phyloP scores from a whole-genome alignment of 1,284 basidiomycete genomes.

The Somion occarium region DNA sequence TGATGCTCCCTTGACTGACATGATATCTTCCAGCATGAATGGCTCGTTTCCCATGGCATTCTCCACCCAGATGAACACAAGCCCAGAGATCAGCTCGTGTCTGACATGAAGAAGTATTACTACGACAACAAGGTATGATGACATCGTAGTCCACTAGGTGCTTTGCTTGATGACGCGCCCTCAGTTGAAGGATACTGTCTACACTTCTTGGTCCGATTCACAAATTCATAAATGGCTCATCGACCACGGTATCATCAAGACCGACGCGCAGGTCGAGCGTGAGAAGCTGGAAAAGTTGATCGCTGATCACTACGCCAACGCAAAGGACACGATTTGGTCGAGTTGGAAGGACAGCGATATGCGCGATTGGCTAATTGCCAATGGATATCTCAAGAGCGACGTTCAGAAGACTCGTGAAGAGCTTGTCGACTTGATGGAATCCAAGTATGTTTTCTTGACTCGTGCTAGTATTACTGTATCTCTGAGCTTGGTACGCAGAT shows the following conservation, averaged over 20 bases:
- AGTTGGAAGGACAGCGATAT: conserved; percentile 82
- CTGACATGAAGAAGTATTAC: conserved; percentile 77
- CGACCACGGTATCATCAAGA: conserved; percentile 63
- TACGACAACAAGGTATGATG: conserved; percentile 45
- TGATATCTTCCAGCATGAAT: conserved; percentile 50
- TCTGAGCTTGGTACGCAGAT: conserved; percentile 29
- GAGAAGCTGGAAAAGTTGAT: conserved; percentile 78
- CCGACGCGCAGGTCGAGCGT: conserved; percentile 62
- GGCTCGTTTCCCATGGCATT: conserved; percentile 79
- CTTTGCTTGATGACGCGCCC: background rate
- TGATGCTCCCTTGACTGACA: conserved; percentile 3
- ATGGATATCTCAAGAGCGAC: conserved; percentile 69
- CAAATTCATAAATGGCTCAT: conserved; percentile 70
- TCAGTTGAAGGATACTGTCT: conserved; percentile 46
- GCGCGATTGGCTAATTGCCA: conserved; percentile 70
- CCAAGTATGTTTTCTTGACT: conserved; percentile 42
- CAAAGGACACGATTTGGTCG: conserved; percentile 62
- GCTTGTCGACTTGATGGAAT: conserved; percentile 60
- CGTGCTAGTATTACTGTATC: background rate
- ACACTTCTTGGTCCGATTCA: conserved; percentile 67
- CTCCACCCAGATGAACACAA: conserved; percentile 56
- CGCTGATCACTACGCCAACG: conserved; percentile 68
- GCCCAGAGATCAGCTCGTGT: conserved; percentile 65
- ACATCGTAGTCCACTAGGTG: background rate
- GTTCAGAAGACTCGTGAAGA: conserved; percentile 70